Evolutionary conservation across 768 basidiomycete species (phyloP).

Genomic region (Phanerodontia chrysosporium): DNA sequence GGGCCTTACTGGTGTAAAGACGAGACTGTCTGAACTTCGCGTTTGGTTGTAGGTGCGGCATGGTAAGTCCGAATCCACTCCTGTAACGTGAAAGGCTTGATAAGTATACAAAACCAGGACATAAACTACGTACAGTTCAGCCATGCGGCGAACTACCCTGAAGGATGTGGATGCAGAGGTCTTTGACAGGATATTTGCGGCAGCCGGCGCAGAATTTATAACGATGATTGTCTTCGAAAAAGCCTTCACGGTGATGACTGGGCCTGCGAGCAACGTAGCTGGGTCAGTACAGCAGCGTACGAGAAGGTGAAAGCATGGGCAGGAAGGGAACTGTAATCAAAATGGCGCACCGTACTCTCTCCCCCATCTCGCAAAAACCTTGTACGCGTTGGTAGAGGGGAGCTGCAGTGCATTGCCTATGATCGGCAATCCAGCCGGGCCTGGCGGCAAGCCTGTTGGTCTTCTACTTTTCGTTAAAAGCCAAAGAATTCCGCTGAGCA

Average conservation of each 20-base stretch:
- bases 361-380: not conserved
- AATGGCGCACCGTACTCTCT: not conserved
- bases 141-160: not conserved
- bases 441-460: not conserved
- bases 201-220: constrained; percentile 47
- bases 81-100: not conserved
- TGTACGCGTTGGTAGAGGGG: not conserved
- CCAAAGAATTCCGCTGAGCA: too few relatives aligned
- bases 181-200: constrained; percentile 28
- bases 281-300: constrained; percentile 36
- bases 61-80: not conserved
- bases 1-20: not conserved
- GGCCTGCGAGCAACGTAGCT: not conserved
- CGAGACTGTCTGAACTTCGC: not conserved
- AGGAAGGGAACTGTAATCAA: not conserved
- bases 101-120: not conserved
- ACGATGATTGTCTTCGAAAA: constrained; percentile 62
- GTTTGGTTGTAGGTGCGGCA: not conserved
- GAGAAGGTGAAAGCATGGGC: too few relatives aligned
- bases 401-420: constrained; percentile 2
- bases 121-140: not conserved
- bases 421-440: not conserved
- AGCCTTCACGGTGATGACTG: constrained; percentile 60
- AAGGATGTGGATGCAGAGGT: constrained; percentile 28
- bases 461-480: too few relatives aligned